Evolutionary conservation across 1,284 basidiomycete genomes (phyloP).

Genomic region (Tranzscheliella williamsii): DNA sequence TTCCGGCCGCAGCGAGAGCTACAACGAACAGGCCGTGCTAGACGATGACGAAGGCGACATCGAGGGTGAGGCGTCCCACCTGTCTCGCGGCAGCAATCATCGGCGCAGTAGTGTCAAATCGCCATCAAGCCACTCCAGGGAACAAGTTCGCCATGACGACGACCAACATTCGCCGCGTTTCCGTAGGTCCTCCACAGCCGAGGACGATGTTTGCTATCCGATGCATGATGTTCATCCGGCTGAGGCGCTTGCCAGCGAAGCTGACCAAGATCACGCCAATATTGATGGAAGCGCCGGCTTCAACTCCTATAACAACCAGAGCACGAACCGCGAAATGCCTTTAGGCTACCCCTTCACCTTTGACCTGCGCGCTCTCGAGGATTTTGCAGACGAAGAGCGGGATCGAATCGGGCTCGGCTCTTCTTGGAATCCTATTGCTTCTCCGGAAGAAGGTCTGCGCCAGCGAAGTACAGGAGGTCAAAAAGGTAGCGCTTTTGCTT

Average conservation of each 20-base stretch:
- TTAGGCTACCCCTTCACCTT: constrained; percentile 58
- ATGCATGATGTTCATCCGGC: constrained; percentile 24
- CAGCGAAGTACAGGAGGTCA: constrained; percentile 13
- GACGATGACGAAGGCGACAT: constrained; percentile 20
- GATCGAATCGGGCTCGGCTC: constrained; percentile 35
- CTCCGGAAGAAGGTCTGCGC: constrained; percentile 23
- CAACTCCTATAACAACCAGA: neutral
- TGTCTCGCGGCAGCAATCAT: constrained; percentile 21
- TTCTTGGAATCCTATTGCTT: constrained; percentile 12
- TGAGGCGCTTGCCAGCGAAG: constrained; percentile 7
- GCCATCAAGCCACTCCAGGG: constrained; percentile 3
- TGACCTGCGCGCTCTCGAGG: constrained; percentile 51
- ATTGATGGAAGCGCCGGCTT: constrained; percentile 13
- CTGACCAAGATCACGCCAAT: constrained; percentile 15
- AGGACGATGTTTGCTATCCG: constrained; percentile 61
- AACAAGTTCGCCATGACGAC: constrained; percentile 8
- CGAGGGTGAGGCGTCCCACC: constrained; percentile 27
- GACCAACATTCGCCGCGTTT: constrained; percentile 16
- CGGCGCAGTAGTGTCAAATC: constrained; percentile 22
- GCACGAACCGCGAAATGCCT: constrained; percentile 15
- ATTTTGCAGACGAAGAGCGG: constrained; percentile 53
- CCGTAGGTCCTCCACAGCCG: constrained; percentile 33
- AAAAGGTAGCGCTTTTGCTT: constrained; percentile 21
- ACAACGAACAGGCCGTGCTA: constrained; percentile 23
- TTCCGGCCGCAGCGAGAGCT: constrained; percentile 2